phyloP scores from a whole-genome alignment of 441 rosid genomes.

The Eutrema salsugineum region DNA sequence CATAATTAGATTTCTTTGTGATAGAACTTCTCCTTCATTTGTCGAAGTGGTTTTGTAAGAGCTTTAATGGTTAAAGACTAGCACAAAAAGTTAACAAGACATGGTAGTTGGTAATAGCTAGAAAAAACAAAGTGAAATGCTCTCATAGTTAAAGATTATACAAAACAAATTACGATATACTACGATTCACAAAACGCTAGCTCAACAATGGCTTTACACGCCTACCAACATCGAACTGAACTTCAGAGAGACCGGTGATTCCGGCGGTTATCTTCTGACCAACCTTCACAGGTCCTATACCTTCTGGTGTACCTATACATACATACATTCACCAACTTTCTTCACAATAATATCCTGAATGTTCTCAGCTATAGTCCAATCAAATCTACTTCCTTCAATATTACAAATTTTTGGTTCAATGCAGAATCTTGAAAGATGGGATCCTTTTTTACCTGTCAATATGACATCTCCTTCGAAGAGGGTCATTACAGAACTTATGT shows the following conservation, averaged over 20 bases:
- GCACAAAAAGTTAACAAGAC: background rate
- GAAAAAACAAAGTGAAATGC: background rate
- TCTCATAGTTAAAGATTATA: background rate
- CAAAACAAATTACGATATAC: background rate
- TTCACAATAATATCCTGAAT: background rate
- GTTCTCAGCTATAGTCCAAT: background rate
- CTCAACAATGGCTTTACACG: conserved; percentile 46
- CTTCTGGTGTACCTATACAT: conserved; percentile 77
- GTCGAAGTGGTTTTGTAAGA: too few relatives aligned
- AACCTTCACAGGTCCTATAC: conserved; percentile 83
- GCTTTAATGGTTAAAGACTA: too few relatives aligned
- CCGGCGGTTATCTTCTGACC: conserved; percentile 89
- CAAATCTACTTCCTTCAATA: conserved; percentile 35
- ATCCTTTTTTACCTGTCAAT: conserved; percentile 52
- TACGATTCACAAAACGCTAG: background rate
- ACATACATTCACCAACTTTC: background rate
- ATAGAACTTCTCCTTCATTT: too few relatives aligned
- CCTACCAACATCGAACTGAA: conserved; percentile 55
- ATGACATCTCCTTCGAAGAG: conserved; percentile 86
- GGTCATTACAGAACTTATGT: conserved; percentile 84
- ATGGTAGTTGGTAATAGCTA: background rate
- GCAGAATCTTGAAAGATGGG: background rate
- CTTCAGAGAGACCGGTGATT: conserved; percentile 69
- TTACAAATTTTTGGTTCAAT: background rate
- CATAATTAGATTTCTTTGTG: too few relatives aligned